Evolutionary conservation across 2,329 filamentous ascomycete genomes (phyloP).

Genomic region (Claviceps africana): DNA sequence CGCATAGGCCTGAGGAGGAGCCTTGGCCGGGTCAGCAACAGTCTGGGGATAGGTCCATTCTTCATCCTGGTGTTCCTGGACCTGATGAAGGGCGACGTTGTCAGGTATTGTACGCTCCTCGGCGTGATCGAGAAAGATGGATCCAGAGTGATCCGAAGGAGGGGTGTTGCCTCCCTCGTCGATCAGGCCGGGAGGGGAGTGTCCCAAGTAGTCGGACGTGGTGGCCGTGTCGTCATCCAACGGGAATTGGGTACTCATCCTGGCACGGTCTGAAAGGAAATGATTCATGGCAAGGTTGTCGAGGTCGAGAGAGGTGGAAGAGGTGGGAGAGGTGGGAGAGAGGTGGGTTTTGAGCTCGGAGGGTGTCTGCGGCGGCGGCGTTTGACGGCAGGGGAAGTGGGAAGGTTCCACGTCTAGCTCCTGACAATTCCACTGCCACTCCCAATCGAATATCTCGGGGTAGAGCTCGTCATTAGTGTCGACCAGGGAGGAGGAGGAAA

Average conservation of each 20-base stretch:
- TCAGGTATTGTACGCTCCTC: conserved; percentile 18
- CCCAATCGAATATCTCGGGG: conserved; percentile 24
- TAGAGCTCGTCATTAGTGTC: conserved; percentile 20
- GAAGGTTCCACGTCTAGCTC: conserved; percentile 14
- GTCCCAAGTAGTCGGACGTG: conserved; percentile 23
- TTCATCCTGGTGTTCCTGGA: conserved; percentile 22
- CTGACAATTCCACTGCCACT: conserved; percentile 20
- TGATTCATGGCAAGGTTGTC: conserved; percentile 18
- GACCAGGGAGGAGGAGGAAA: conserved; percentile 21
- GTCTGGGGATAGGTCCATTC: conserved; percentile 27
- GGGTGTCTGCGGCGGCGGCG: conserved; percentile 11
- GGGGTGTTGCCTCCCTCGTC: conserved; percentile 25
- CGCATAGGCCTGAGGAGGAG: conserved; percentile 17
- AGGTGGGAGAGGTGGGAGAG: conserved; percentile 19
- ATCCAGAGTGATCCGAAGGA: conserved; percentile 26
- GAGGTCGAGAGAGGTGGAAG: conserved; percentile 18
- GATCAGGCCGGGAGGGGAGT: conserved; percentile 24
- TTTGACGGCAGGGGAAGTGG: conserved; percentile 16
- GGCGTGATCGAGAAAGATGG: conserved; percentile 17
- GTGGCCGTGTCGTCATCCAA: conserved; percentile 19
- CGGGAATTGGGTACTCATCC: conserved; percentile 20
- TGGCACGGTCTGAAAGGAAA: conserved; percentile 17
- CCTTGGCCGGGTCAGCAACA: conserved; percentile 16
- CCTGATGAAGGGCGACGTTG: conserved; percentile 19
- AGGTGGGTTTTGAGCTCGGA: conserved; percentile 21